Evolutionary conservation across 1,284 basidiomycete species (phyloP).

Genomic region (Farysia itapuensis): DNA sequence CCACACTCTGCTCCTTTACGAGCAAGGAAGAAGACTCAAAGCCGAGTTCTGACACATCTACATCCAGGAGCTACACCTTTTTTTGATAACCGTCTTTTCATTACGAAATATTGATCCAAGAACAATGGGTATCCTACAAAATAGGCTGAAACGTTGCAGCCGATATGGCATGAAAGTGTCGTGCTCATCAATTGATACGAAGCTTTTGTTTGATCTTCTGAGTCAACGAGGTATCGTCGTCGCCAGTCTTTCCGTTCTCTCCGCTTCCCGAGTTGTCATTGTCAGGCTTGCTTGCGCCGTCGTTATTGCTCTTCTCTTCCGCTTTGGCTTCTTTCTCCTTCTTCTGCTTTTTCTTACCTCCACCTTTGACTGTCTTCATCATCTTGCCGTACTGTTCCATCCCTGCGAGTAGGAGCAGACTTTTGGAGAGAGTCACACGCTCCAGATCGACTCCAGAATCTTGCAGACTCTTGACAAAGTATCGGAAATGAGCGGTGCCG

Average conservation of each 20-base stretch:
- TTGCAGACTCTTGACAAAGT: conserved; percentile 46
- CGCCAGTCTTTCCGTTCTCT: background rate
- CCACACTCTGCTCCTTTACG: background rate
- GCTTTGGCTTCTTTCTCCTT: conserved; percentile 8
- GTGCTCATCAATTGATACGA: background rate
- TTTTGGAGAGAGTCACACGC: conserved; percentile 40
- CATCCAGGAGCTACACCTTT: background rate
- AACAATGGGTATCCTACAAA: background rate
- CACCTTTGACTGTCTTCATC: conserved; percentile 33
- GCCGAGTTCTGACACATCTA: background rate
- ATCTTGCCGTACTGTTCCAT: conserved; percentile 49
- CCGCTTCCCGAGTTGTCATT: background rate
- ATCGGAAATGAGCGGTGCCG: conserved; percentile 44
- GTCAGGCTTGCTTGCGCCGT: background rate
- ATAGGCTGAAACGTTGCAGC: no score
- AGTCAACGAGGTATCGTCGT: background rate
- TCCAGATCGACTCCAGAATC: conserved; percentile 41
- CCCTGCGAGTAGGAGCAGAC: conserved; percentile 33
- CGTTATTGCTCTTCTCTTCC: background rate
- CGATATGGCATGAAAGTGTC: background rate
- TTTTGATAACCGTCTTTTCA: background rate
- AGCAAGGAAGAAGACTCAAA: background rate
- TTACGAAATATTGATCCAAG: background rate
- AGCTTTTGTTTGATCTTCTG: conserved; percentile 1
- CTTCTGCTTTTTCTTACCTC: conserved; percentile 14